phyloP scores from a whole-genome alignment of 2,329 filamentous ascomycete species.

The Metarhizium album region DNA sequence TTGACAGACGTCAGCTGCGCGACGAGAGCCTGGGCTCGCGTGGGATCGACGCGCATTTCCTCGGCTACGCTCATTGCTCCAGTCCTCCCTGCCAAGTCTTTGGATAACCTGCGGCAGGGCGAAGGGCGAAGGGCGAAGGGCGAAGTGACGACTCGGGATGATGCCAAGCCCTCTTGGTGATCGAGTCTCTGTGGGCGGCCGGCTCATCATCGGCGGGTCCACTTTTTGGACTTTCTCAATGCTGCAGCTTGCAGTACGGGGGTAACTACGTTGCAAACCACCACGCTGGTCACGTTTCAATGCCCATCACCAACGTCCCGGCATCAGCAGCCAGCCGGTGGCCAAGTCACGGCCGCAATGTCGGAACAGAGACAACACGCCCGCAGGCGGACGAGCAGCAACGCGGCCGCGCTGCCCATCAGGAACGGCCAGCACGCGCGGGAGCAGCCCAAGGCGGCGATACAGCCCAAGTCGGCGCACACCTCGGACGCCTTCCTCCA shows the following conservation, averaged over 20 bases:
- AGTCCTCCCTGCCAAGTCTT: neutral
- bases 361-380: conserved; percentile 19
- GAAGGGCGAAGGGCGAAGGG: too few relatives aligned
- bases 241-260: too few relatives aligned
- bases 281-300: neutral
- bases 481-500: conserved; percentile 61
- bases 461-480: conserved; percentile 46
- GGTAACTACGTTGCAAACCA: too few relatives aligned
- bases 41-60: conserved; percentile 51
- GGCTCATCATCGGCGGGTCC: conserved; percentile 7
- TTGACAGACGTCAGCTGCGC: conserved; percentile 52
- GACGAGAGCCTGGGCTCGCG: conserved; percentile 50
- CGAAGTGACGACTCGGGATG: neutral
- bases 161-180: neutral
- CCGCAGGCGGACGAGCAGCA: conserved; percentile 39
- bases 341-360: conserved; percentile 12
- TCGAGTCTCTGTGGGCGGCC: neutral
- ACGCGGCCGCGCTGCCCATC: conserved; percentile 16
- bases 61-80: conserved; percentile 31
- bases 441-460: conserved; percentile 24
- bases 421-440: conserved; percentile 29
- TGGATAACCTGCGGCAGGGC: neutral
- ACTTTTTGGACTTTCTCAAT: too few relatives aligned
- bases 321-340: neutral
- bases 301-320: too few relatives aligned